A percentile compares a stretch with the other conserved stretches of the same genome.
These are phyloP conservation scores for Phaffia rhodozyma DNA, from an alignment of 1,284 basidiomycete species.

Conservation along the genomic window DNA sequence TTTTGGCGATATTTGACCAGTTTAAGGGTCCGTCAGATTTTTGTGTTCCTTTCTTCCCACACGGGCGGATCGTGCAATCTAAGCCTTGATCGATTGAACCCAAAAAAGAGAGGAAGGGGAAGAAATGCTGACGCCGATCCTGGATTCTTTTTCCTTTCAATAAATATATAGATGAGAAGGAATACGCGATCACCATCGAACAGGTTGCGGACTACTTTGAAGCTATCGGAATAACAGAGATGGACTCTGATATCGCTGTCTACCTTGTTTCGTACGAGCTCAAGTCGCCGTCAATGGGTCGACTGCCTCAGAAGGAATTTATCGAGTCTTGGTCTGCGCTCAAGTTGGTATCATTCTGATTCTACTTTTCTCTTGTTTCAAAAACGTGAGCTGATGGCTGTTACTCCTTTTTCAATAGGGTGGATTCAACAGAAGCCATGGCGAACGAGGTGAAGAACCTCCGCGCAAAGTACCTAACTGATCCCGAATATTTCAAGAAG, in stretches of 20 bases:
- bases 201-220: conserved; percentile 33
- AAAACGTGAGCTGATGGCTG: not conserved
- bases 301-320: not conserved
- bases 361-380: not conserved
- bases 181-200: conserved; percentile 34
- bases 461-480: conserved; percentile 50
- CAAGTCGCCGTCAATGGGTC: conserved; percentile 4
- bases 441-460: conserved; percentile 48
- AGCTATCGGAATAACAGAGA: conserved; percentile 34
- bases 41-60: not conserved
- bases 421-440: conserved; percentile 61
- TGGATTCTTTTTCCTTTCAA: not conserved
- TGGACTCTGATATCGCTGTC: conserved; percentile 24
- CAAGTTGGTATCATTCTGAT: conserved; percentile 3
- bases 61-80: not conserved
- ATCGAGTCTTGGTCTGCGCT: conserved; percentile 27
- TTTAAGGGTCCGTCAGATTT: conserved; percentile 31
- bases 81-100: not conserved
- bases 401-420: conserved; percentile 36
- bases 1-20: conserved; percentile 34
- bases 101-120: no score
- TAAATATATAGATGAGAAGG: conserved; percentile 29
- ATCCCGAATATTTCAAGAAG: conserved; percentile 64
- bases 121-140: not conserved
- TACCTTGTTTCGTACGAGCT: conserved; percentile 16